Evolutionary conservation across 257 asterid genomes (phyloP), one percentile per base, ranked within the genome.

Genomic region (Schizonepeta tenuifolia): DNA sequence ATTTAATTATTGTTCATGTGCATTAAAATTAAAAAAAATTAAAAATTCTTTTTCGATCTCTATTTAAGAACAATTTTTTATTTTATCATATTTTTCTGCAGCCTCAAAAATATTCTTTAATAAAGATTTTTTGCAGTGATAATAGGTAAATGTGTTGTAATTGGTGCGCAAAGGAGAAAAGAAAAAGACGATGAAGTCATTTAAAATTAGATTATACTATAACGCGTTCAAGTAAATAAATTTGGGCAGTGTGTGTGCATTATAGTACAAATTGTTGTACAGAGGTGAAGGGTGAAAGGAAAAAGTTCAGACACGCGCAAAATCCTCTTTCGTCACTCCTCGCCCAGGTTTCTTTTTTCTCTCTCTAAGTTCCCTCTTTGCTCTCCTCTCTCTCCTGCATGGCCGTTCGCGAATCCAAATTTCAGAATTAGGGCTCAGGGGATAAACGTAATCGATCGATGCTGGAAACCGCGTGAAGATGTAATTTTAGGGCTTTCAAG

Each of bases 351-450:
- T 53, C 76, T 24, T 46, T 49, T 56, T 60, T 75, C 75, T 38
- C 87, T 43, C 83, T 44, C 87, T 71, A 67, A 75, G 35, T 36
- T 61, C 72, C 6, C 18, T 17, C 31, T 46, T 58, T 66, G 70
- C 54, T 53, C 21, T 28, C 83, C 22, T 2, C 18, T 15, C 11
- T 74, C 61, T 18, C 60, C 77, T 88, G 95, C 90, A 88, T 85
- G 91, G 83, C 69, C 77, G 73, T 62, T 78, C 75, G 72, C 75
- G 70, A 80, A 65, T 73, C 78, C 75, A 33, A 84, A 59, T 76
- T 58, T 50, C 73, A 41, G 65, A 77, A 78, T 82, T 88, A 92
- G 96, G 92, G 87, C 75, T 71, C 64, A 13, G 54, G 14, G 59
- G 43, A 55, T 11, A 20, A 41, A 4, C 18, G 38, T 20, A 14